Evolutionary conservation across 2,329 filamentous ascomycete species (phyloP).

Genomic region (Tolypocladium ovalisporum): DNA sequence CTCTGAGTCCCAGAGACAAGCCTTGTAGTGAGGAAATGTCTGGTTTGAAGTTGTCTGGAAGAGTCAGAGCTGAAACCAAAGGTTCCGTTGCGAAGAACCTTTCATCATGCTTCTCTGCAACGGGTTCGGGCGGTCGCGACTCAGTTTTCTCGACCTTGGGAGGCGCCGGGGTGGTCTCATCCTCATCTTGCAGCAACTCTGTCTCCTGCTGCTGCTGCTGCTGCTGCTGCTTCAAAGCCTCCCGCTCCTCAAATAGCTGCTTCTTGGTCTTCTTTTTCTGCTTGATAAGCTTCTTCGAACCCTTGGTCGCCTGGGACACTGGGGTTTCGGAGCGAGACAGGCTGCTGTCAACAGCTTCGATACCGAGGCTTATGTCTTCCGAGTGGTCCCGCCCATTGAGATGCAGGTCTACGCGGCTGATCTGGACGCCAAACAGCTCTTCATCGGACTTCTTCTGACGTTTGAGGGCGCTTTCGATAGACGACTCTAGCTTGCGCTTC

Average conservation of each 20-base stretch:
- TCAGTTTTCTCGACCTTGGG: constrained; percentile 15
- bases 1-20: constrained; percentile 30
- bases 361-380: constrained; percentile 38
- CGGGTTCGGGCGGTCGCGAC: constrained; percentile 17
- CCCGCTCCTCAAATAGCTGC: constrained; percentile 58
- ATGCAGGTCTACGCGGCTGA: constrained; percentile 40
- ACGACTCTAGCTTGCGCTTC: constrained; percentile 63
- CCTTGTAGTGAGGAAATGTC: constrained; percentile 33
- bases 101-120: constrained; percentile 40
- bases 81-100: constrained; percentile 38
- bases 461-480: constrained; percentile 61
- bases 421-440: constrained; percentile 59
- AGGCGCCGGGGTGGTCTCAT: constrained; percentile 29
- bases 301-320: constrained; percentile 27
- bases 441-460: constrained; percentile 73
- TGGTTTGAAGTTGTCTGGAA: constrained; percentile 33
- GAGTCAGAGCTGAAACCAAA: constrained; percentile 28
- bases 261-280: constrained; percentile 71
- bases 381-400: constrained; percentile 34
- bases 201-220: constrained; percentile 42
- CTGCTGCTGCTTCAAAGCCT: constrained; percentile 47
- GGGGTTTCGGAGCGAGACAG: constrained; percentile 37
- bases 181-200: constrained; percentile 23
- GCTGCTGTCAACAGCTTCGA: constrained; percentile 28
- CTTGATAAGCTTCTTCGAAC: constrained; percentile 44